These are phyloP conservation scores for Amauroascus verrucosus DNA, from an alignment of 2,329 filamentous ascomycete species.

Conservation along the genomic window DNA sequence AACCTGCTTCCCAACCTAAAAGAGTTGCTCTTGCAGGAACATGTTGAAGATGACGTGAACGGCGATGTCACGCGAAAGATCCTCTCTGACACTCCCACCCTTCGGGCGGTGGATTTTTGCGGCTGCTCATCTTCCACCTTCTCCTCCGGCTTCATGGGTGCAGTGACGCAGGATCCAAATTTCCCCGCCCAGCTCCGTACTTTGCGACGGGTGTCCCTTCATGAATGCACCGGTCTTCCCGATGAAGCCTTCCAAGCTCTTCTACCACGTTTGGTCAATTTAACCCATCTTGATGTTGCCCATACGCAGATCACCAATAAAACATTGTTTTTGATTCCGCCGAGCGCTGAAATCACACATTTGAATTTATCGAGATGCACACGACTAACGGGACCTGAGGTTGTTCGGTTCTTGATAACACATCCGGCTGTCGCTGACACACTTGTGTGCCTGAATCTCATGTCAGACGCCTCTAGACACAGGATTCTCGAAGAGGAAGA, in stretches of 20 bases:
- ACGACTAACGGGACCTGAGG: slow-evolving; percentile 52
- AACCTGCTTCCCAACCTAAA: slow-evolving; percentile 61
- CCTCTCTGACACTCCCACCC: slow-evolving; percentile 53
- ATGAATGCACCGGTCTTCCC: slow-evolving; percentile 65
- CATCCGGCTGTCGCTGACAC: slow-evolving; percentile 57
- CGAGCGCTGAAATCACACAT: slow-evolving; percentile 63
- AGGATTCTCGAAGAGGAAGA: slow-evolving; percentile 59
- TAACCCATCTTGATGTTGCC: slow-evolving; percentile 71
- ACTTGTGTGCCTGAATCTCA: slow-evolving; percentile 62
- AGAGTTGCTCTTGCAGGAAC: slow-evolving; percentile 71
- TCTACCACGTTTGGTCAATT: slow-evolving; percentile 56
- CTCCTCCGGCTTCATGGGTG: slow-evolving; percentile 52
- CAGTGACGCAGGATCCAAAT: slow-evolving; percentile 39
- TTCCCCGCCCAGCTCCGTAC: slow-evolving; percentile 46
- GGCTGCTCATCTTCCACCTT: slow-evolving; percentile 61
- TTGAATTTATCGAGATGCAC: slow-evolving; percentile 69
- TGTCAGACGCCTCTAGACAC: slow-evolving; percentile 61
- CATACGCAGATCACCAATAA: slow-evolving; percentile 65
- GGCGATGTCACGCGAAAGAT: slow-evolving; percentile 59
- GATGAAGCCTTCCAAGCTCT: slow-evolving; percentile 57
- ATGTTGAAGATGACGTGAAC: slow-evolving; percentile 65
- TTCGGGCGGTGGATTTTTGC: slow-evolving; percentile 65
- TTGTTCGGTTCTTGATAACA: slow-evolving; percentile 59
- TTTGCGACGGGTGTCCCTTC: slow-evolving; percentile 60
- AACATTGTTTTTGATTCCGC: slow-evolving; percentile 59